Percentiles rank a stretch among this genome's conserved stretches.
Conservation (phyloP, 805 yeast species). For the Candida adriatica region DNA sequence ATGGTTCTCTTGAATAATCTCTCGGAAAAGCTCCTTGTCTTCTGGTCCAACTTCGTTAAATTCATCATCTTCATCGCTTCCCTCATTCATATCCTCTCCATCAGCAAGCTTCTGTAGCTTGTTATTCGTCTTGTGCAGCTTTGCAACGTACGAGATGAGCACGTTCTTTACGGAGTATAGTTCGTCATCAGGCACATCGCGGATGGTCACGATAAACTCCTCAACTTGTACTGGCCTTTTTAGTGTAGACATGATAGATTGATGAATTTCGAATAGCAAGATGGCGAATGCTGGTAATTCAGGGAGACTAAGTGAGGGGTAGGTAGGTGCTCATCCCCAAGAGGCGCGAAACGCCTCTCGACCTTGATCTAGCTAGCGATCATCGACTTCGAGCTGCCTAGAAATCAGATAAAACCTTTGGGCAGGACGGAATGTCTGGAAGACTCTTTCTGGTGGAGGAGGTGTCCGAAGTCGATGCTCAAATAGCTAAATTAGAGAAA, state of each 20-base stretch:
- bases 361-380: too few relatives aligned
- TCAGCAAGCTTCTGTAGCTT: slow-evolving; percentile 38
- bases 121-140: slow-evolving; percentile 45
- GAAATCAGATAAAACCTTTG: too few relatives aligned
- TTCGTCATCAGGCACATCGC: slow-evolving; percentile 43
- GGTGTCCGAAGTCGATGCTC: slow-evolving; percentile 8
- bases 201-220: slow-evolving; percentile 47
- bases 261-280: too few relatives aligned
- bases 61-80: slow-evolving; percentile 21
- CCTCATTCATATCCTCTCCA: slow-evolving; percentile 23
- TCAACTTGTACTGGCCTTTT: slow-evolving; percentile 33
- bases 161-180: slow-evolving; percentile 27
- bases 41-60: slow-evolving; percentile 25
- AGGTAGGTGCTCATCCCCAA: too few relatives aligned
- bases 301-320: too few relatives aligned
- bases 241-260: slow-evolving; percentile 26
- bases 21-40: slow-evolving; percentile 45
- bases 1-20: slow-evolving; percentile 51
- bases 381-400: too few relatives aligned
- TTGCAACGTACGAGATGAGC: slow-evolving; percentile 36
- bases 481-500: slow-evolving; percentile 9
- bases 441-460: too few relatives aligned
- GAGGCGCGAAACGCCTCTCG: too few relatives aligned
- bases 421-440: too few relatives aligned
- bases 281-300: too few relatives aligned